These are phyloP conservation scores for Aspergillus baeticus DNA, from an alignment of 495 filamentous ascomycete species.

Conservation along the genomic window DNA sequence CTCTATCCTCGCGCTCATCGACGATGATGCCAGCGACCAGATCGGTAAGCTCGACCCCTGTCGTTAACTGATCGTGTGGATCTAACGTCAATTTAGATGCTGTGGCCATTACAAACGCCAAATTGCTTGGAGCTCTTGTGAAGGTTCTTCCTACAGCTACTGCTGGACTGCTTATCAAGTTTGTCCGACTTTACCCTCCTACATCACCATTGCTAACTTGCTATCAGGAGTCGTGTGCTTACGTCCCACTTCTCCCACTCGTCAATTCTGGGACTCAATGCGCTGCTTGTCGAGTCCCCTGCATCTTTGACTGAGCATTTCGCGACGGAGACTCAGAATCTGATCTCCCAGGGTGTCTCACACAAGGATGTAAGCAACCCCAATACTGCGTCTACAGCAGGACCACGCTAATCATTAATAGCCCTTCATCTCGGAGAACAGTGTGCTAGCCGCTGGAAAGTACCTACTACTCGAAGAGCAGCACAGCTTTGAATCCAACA, in stretches of 20 bases:
- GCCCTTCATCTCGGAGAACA: conserved; percentile 84
- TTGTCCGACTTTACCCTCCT: conserved; percentile 18
- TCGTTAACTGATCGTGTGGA: neutral
- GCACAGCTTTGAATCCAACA: conserved; percentile 61
- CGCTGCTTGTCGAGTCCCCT: conserved; percentile 78
- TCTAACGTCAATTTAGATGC: conserved; percentile 38
- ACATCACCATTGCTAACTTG: conserved; percentile 13
- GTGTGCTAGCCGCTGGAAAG: conserved; percentile 92
- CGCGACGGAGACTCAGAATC: conserved; percentile 64
- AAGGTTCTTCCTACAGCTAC: conserved; percentile 71
- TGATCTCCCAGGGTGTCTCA: conserved; percentile 78
- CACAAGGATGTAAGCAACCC: conserved; percentile 62
- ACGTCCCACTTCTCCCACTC: conserved; percentile 64
- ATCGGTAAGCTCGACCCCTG: conserved; percentile 48
- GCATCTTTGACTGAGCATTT: conserved; percentile 63
- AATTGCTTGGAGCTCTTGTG: conserved; percentile 82
- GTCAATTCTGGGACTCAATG: conserved; percentile 82
- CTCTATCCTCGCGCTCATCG: conserved; percentile 81
- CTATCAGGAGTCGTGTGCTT: conserved; percentile 64
- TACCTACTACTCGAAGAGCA: conserved; percentile 68
- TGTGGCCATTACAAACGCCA: conserved; percentile 85
- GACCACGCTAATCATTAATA: conserved; percentile 31
- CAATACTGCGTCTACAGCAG: neutral
- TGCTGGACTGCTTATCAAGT: conserved; percentile 70
- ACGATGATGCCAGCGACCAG: conserved; percentile 72